Percentiles rank a stretch among this genome's conserved stretches.
Evolutionary conservation across 352 stramenopile genomes (phyloP).

Genomic region (Pythium scleroteichum): DNA sequence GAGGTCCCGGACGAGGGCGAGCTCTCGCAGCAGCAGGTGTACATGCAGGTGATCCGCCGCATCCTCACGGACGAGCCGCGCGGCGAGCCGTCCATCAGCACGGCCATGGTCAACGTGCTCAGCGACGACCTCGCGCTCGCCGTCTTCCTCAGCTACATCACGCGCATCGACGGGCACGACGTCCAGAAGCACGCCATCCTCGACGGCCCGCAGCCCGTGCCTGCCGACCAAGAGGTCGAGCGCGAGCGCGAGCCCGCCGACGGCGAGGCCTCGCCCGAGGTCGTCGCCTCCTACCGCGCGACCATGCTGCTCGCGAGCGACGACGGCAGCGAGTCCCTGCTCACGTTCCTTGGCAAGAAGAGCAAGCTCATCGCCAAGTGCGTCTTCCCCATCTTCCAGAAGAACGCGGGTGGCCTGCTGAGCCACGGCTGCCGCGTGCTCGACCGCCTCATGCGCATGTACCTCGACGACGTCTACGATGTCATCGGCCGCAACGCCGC

Average conservation of each 20-base stretch:
- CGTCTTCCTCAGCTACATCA: slow-evolving; percentile 66
- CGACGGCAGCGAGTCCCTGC: slow-evolving; percentile 73
- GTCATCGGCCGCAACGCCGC: slow-evolving; percentile 61
- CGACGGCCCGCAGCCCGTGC: slow-evolving; percentile 41
- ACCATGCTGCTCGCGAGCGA: slow-evolving; percentile 91
- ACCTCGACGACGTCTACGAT: slow-evolving; percentile 89
- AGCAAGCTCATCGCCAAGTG: slow-evolving; percentile 73
- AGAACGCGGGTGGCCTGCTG: slow-evolving; percentile 70
- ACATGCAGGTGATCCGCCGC: slow-evolving; percentile 35
- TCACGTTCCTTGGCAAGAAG: slow-evolving; percentile 83
- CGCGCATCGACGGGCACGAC: slow-evolving; percentile 39
- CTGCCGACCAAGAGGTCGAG: not conserved
- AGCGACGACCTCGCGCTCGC: slow-evolving; percentile 61
- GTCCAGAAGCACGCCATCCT: slow-evolving; percentile 34
- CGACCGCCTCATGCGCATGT: slow-evolving; percentile 82
- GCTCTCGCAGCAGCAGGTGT: slow-evolving; percentile 37
- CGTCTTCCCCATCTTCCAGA: slow-evolving; percentile 81
- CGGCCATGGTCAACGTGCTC: slow-evolving; percentile 60
- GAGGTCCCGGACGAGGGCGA: slow-evolving; percentile 8
- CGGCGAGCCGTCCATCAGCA: slow-evolving; percentile 39
- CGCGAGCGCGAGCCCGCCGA: not conserved
- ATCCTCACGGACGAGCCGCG: slow-evolving; percentile 53
- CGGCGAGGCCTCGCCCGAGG: slow-evolving; percentile 53
- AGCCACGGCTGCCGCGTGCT: slow-evolving; percentile 88
- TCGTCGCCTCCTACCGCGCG: slow-evolving; percentile 79